These are phyloP conservation scores for Echium plantagineum DNA, from an alignment of 257 asterid species.

Conservation along the genomic window DNA sequence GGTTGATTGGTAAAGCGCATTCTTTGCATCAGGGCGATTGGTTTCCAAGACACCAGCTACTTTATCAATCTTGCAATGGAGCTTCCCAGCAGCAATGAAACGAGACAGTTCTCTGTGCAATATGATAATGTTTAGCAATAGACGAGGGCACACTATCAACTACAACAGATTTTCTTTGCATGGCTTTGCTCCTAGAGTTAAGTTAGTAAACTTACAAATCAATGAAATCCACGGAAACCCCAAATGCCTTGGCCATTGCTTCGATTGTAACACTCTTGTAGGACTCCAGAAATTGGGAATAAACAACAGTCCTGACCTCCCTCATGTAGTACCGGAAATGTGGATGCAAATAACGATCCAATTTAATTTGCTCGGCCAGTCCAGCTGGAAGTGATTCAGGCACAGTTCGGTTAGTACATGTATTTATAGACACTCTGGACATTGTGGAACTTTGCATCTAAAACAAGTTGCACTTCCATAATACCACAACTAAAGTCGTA, in stretches of 20 bases:
- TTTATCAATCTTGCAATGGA: conserved; percentile 78
- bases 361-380: conserved; percentile 51
- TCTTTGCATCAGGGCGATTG: conserved; percentile 86
- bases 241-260: conserved; percentile 78
- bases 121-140: conserved; percentile 2
- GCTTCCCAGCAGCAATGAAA: conserved; percentile 76
- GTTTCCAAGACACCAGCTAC: conserved; percentile 85
- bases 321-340: conserved; percentile 77
- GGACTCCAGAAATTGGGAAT: conserved; percentile 80
- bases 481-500: background rate
- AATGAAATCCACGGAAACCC: conserved; percentile 64
- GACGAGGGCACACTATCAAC: background rate
- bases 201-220: conserved; percentile 39
- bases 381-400: conserved; percentile 45
- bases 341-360: conserved; percentile 63
- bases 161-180: background rate
- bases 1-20: conserved; percentile 83
- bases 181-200: background rate
- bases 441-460: background rate
- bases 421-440: too few relatives aligned
- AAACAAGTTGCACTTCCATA: background rate
- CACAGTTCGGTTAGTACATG: background rate
- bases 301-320: conserved; percentile 64
- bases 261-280: conserved; percentile 79
- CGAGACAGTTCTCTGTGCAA: conserved; percentile 61